A percentile compares a stretch with the other conserved stretches of the same genome.
Conservation (phyloP, 2,329 filamentous ascomycete genomes). For the Alternaria sp. region DNA sequence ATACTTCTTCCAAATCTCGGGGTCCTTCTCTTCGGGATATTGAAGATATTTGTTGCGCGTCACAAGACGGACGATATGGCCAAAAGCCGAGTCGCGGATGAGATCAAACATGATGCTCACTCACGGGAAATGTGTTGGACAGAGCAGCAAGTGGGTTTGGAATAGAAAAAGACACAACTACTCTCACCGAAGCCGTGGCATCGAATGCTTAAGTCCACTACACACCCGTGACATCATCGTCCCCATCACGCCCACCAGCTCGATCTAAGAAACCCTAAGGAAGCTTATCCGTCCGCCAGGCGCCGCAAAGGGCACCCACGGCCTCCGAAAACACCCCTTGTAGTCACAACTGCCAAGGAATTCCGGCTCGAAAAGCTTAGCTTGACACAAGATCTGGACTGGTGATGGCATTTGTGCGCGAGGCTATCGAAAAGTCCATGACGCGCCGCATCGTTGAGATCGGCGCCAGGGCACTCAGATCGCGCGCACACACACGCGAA, state of each 20-base stretch:
- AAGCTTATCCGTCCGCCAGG: not conserved
- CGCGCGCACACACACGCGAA: constrained; percentile 2
- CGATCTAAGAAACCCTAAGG: not conserved
- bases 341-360: not conserved
- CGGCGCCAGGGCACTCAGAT: constrained; percentile 10
- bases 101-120: constrained; percentile 21
- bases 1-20: constrained; percentile 57
- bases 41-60: constrained; percentile 47
- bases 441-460: constrained; percentile 11
- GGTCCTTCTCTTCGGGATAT: constrained; percentile 57
- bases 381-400: not conserved
- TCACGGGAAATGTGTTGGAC: not conserved
- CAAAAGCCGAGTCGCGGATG: constrained; percentile 30
- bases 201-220: constrained; percentile 5
- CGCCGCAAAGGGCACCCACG: not conserved
- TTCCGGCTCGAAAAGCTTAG: constrained; percentile 6
- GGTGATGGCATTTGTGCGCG: not conserved
- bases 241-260: constrained; percentile 1
- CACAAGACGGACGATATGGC: constrained; percentile 52
- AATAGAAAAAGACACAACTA: not conserved
- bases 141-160: not conserved
- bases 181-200: not conserved
- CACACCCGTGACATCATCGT: constrained; percentile 11
- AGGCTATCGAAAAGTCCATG: constrained; percentile 9
- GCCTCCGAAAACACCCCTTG: constrained; percentile 1